Base-by-base conservation (phyloP, 805 yeast genomes). In the Priceomyces fermenticarens region DNA sequence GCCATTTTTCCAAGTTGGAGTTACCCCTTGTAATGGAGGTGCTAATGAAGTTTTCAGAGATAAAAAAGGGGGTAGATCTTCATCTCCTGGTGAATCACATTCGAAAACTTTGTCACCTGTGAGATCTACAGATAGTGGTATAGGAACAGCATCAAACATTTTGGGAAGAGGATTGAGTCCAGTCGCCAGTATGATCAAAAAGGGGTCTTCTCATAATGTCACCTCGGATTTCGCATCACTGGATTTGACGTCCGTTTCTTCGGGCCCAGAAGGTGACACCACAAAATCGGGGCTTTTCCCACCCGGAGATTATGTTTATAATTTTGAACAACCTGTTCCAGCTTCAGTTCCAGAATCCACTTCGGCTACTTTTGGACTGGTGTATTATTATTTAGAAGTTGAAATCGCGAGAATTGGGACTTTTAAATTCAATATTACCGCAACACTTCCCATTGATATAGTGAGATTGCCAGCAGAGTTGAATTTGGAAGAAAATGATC, bases 221-320 rank as follows among this genome's bases (percentile, higher is more conserved):
- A 16, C 13, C 3, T 20, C 35, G 8, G 42, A 39, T 10, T 55
- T 65, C 1, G 49, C 60, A 2, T 53, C 54, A 33, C 38, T 48
- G 10, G 70, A 64, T 30, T 42, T 59, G 30, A 41, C 52, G 10
- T 30, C 58, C 15, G 44, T 61, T 32, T 45, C 57, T 52, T 33
- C 58, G 11, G 47, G 52, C 27, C 49, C 48, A 41, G 57, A 52
- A 32, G 29, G 37, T 23, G 55, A 61, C 25, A 12, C 43, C 1
- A 40, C 52, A 10, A 59, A 58, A 31, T 54, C 57, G 3, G 65
- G 63, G 36, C 41, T 37, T 3, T 90, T 91, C 51, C 70, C 75
- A 15, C 88, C 95, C 0, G 99, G 98, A 14, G 97, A 90, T 54
- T 93, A 93, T 56, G 75, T 88, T 35, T 93, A 91, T 67, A 85